Evolutionary conservation across 164 flowering plant species (phyloP).

Genomic region (Vitis rupestris): DNA sequence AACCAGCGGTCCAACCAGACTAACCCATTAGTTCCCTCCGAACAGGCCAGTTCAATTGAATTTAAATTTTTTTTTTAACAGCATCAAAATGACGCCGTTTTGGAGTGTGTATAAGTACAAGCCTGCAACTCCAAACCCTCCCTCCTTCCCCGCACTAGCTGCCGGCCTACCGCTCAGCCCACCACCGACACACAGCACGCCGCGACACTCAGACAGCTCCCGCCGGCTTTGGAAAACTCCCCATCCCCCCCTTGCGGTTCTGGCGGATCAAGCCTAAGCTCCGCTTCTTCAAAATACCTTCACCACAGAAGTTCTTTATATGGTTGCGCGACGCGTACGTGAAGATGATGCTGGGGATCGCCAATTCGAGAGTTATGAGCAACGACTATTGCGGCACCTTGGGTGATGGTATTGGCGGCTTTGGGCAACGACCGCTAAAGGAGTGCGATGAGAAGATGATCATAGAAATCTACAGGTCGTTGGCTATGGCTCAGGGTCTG

Average conservation of each 20-base stretch:
- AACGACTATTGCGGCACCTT: constrained; percentile 27
- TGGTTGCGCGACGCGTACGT: constrained; percentile 76
- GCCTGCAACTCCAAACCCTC: no score
- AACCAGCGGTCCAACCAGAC: no score
- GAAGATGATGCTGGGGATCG: constrained; percentile 65
- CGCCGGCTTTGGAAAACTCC: no score
- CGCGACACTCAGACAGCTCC: no score
- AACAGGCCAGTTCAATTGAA: no score
- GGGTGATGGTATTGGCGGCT: constrained; percentile 10
- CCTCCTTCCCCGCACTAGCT: no score
- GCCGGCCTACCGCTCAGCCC: no score
- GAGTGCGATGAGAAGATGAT: constrained; percentile 77
- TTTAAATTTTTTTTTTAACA: no score
- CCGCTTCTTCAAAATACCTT: constrained; percentile 15
- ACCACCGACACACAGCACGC: no score
- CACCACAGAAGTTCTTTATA: constrained; percentile 47
- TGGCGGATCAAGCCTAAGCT: constrained; percentile 60
- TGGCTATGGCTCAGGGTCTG: constrained; percentile 46
- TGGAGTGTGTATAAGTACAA: no score
- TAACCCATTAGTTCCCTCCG: no score
- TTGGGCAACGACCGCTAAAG: constrained; percentile 35
- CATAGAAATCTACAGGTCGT: constrained; percentile 64
- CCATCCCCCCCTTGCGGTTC: constrained; percentile 16
- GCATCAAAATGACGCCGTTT: no score
- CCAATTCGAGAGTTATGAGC: constrained; percentile 35